These are phyloP conservation scores for Penicillium sp. DNA, from an alignment of 2,329 filamentous ascomycete genomes.

Conservation along the genomic window DNA sequence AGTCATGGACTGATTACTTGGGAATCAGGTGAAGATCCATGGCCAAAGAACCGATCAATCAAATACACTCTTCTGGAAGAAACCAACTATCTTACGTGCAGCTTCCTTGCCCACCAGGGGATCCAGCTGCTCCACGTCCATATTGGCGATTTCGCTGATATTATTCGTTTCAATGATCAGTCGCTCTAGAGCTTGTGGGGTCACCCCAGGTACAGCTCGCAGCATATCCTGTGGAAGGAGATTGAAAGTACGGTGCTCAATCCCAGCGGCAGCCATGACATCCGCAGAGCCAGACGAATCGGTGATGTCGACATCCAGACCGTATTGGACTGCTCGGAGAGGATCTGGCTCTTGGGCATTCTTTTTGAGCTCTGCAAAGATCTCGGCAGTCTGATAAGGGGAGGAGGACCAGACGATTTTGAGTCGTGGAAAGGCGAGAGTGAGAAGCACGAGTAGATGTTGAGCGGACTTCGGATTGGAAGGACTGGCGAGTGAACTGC, in stretches of 20 bases:
- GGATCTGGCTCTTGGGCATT: constrained; percentile 88
- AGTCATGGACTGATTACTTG: neutral
- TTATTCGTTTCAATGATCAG: constrained; percentile 70
- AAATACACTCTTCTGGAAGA: constrained; percentile 69
- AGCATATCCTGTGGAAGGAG: constrained; percentile 89
- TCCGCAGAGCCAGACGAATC: constrained; percentile 40
- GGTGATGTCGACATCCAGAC: constrained; percentile 59
- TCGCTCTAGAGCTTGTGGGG: constrained; percentile 68
- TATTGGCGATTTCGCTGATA: constrained; percentile 79
- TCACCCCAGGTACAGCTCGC: constrained; percentile 76
- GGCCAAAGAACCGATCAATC: constrained; percentile 32
- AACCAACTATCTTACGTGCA: constrained; percentile 69
- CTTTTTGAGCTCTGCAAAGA: constrained; percentile 89
- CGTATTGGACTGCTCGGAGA: constrained; percentile 75
- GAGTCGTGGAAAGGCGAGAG: constrained; percentile 82
- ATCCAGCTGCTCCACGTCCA: constrained; percentile 68
- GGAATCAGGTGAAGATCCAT: too few relatives aligned
- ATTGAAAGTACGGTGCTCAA: constrained; percentile 67
- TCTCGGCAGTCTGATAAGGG: constrained; percentile 94
- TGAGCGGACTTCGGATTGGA: constrained; percentile 72
- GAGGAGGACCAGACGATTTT: constrained; percentile 91
- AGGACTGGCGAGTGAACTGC: constrained; percentile 60
- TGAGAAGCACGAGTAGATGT: constrained; percentile 85
- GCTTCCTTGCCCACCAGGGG: constrained; percentile 73
- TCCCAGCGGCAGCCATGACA: constrained; percentile 54